These are phyloP conservation scores for Phaseolus coccineus DNA, from an alignment of 331 rosid genomes.

Conservation along the genomic window DNA sequence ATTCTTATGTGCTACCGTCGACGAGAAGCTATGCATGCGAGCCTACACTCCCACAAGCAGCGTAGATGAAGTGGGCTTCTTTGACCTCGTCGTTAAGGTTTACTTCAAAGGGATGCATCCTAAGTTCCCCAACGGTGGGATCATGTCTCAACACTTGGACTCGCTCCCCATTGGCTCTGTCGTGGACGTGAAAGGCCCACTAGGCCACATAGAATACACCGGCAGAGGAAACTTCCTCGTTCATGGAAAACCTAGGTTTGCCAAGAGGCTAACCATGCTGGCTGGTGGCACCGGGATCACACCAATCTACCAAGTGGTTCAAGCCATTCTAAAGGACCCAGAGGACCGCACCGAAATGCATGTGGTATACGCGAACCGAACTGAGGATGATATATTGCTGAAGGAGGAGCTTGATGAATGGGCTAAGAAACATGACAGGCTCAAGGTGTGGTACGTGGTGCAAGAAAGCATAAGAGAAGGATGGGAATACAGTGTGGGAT, in stretches of 20 bases:
- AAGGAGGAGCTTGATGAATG: slow-evolving; percentile 76
- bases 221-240: slow-evolving; percentile 71
- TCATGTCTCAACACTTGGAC: slow-evolving; percentile 78
- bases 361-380: slow-evolving; percentile 82
- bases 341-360: slow-evolving; percentile 80
- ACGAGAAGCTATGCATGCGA: slow-evolving; percentile 80
- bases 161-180: slow-evolving; percentile 54
- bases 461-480: slow-evolving; percentile 57
- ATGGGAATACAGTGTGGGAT: slow-evolving; percentile 80
- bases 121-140: slow-evolving; percentile 76
- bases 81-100: slow-evolving; percentile 76
- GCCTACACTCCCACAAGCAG: slow-evolving; percentile 83
- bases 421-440: slow-evolving; percentile 61
- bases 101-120: slow-evolving; percentile 79
- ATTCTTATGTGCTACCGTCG: slow-evolving; percentile 64
- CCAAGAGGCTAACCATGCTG: slow-evolving; percentile 71
- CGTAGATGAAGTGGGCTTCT: slow-evolving; percentile 67
- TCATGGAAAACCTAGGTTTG: slow-evolving; percentile 61
- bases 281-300: slow-evolving; percentile 96
- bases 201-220: slow-evolving; percentile 82
- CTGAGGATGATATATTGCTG: slow-evolving; percentile 77
- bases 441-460: slow-evolving; percentile 87
- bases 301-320: slow-evolving; percentile 82
- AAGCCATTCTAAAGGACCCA: slow-evolving; percentile 73
- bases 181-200: slow-evolving; percentile 79